These are phyloP conservation scores for Hondaea fermentalgiana DNA, from an alignment of 108 stramenopile species.

Conservation along the genomic window DNA sequence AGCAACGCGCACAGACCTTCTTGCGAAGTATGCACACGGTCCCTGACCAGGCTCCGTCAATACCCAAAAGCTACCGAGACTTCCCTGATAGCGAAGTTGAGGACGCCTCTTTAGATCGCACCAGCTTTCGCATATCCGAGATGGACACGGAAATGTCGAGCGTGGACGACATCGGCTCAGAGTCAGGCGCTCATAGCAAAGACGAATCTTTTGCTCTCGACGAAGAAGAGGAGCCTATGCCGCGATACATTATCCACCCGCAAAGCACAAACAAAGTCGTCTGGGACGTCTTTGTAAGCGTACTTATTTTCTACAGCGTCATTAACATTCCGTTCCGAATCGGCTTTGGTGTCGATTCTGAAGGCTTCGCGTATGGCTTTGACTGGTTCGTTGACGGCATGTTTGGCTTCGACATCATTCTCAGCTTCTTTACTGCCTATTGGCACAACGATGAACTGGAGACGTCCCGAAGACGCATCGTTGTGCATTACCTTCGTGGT, in stretches of 20 bases:
- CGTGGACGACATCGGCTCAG: too few species aligned
- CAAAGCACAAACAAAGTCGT: conserved; percentile 17
- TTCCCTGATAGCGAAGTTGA: background rate
- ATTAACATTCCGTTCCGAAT: conserved; percentile 39
- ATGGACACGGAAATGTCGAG: background rate
- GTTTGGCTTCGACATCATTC: conserved; percentile 36
- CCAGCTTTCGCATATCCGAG: background rate
- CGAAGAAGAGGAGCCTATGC: background rate
- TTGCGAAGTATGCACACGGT: background rate
- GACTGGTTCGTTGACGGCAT: conserved; percentile 16
- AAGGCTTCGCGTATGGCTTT: background rate
- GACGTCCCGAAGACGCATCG: background rate
- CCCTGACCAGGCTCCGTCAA: background rate
- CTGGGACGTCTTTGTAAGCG: conserved; percentile 43
- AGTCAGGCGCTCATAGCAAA: background rate
- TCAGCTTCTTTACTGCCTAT: conserved; percentile 34
- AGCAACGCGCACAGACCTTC: background rate
- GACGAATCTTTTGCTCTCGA: background rate
- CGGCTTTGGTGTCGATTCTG: background rate
- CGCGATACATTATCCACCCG: conserved; percentile 19
- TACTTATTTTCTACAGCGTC: conserved; percentile 45
- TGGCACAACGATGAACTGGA: conserved; percentile 28
- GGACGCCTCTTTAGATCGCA: background rate
- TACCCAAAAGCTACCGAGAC: background rate
- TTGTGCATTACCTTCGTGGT: conserved; percentile 19